Conservation (phyloP, 805 yeast genomes). For the Starmera pachycereana region DNA sequence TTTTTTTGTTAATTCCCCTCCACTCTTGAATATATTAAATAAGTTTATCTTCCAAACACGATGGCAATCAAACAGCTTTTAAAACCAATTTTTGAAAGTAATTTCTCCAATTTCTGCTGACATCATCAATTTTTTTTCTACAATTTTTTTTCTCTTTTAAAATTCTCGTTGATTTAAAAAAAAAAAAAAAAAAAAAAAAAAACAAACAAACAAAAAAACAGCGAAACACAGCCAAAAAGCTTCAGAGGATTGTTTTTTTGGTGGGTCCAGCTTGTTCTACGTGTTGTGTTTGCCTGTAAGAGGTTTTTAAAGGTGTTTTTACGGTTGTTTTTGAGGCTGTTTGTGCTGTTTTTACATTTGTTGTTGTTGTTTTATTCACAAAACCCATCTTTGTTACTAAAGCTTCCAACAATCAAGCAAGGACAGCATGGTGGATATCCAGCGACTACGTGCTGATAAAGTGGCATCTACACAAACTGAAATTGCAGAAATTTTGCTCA, state of each 20-base stretch:
- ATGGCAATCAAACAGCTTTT: too few relatives aligned
- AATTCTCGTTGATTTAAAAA: too few relatives aligned
- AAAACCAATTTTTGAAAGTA: too few relatives aligned
- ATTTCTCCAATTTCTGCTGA: too few relatives aligned
- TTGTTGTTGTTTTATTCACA: neutral
- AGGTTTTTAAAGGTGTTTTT: neutral
- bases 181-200: too few relatives aligned
- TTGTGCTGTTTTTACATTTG: neutral
- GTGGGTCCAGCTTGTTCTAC: neutral
- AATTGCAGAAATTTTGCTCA: conserved; percentile 28
- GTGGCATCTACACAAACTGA: conserved; percentile 32
- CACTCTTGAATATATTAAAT: too few relatives aligned
- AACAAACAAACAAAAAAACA: neutral
- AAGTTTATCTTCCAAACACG: too few relatives aligned
- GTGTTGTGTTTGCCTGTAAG: neutral
- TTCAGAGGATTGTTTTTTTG: neutral
- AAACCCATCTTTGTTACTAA: too few relatives aligned
- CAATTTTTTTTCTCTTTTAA: too few relatives aligned
- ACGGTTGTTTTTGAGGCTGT: neutral
- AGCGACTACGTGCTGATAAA: conserved; percentile 30
- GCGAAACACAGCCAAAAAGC: neutral
- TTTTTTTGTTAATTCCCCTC: too few relatives aligned
- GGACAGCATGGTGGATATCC: conserved; percentile 6
- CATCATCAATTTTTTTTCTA: too few relatives aligned
- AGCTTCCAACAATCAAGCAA: too few relatives aligned